Conservation (phyloP, 352 stramenopile species). For the Globisporangium canariense region DNA sequence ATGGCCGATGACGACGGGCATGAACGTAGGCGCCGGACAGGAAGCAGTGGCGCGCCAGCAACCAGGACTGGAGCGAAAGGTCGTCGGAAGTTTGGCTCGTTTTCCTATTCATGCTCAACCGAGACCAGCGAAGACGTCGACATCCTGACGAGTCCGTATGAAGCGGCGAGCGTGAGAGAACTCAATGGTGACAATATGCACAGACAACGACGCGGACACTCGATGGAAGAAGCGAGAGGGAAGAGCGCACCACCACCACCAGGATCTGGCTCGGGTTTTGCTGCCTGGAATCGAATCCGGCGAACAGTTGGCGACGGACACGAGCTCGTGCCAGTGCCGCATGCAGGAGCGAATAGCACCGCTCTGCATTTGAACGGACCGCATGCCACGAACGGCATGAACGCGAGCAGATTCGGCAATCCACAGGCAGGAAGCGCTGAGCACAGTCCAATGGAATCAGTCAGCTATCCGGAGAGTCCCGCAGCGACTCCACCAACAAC, state of each 20-base stretch:
- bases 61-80: slow-evolving; percentile 17
- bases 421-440: slow-evolving; percentile 30
- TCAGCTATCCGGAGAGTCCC: slow-evolving; percentile 28
- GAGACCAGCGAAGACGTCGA: slow-evolving; percentile 58
- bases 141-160: slow-evolving; percentile 14
- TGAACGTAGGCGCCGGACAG: background rate
- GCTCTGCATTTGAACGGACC: slow-evolving; percentile 4
- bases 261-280: slow-evolving; percentile 28
- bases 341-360: background rate
- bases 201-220: slow-evolving; percentile 3
- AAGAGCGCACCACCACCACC: slow-evolving; percentile 1
- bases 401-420: slow-evolving; percentile 26
- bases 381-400: slow-evolving; percentile 11
- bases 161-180: background rate
- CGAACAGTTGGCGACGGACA: slow-evolving; percentile 23
- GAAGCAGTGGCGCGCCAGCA: background rate
- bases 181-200: slow-evolving; percentile 11
- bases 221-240: background rate
- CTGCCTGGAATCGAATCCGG: slow-evolving; percentile 45
- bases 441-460: slow-evolving; percentile 25
- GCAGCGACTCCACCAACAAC: slow-evolving; percentile 21
- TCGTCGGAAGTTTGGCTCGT: slow-evolving; percentile 40
- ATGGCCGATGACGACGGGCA: slow-evolving; percentile 14
- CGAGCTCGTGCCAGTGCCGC: slow-evolving; percentile 40
- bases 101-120: slow-evolving; percentile 68